Evolutionary conservation across 805 yeast species (phyloP).

Genomic region (Kuraishia capsulata): DNA sequence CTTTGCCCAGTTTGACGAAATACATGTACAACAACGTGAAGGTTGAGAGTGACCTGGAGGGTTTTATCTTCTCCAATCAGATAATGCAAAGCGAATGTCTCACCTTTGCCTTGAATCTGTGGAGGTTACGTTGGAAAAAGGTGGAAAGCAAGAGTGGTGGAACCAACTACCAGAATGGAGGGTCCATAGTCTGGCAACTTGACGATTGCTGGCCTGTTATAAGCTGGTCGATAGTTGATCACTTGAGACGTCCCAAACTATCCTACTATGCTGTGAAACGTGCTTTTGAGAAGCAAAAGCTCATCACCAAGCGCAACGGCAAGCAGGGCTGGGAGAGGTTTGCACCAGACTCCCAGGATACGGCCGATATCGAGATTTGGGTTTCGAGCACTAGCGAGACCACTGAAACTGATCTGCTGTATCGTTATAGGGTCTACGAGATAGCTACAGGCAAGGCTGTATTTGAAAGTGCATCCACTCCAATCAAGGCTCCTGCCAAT

Average conservation of each 20-base stretch:
- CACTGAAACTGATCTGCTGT: slow-evolving; percentile 2
- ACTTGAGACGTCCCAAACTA: slow-evolving; percentile 30
- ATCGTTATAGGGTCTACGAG: slow-evolving; percentile 15
- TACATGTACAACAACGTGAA: slow-evolving; percentile 33
- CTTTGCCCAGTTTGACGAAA: slow-evolving; percentile 33
- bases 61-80: slow-evolving; percentile 42
- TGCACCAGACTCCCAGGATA: slow-evolving; percentile 8
- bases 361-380: slow-evolving; percentile 1
- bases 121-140: slow-evolving; percentile 1
- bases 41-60: slow-evolving; percentile 23
- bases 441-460: background rate
- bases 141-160: background rate
- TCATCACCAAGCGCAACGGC: slow-evolving; percentile 1
- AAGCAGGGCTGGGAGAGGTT: slow-evolving; percentile 4
- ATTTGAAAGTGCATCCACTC: background rate
- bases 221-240: slow-evolving; percentile 39
- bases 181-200: slow-evolving; percentile 43
- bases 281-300: slow-evolving; percentile 12
- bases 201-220: slow-evolving; percentile 48
- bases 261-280: slow-evolving; percentile 38
- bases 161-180: slow-evolving; percentile 10
- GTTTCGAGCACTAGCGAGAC: background rate
- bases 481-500: slow-evolving; percentile 7
- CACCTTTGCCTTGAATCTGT: background rate
- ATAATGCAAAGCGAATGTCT: slow-evolving; percentile 43